Conservation (phyloP, 2,329 filamentous ascomycete species). For the Aspergillus sojae region DNA sequence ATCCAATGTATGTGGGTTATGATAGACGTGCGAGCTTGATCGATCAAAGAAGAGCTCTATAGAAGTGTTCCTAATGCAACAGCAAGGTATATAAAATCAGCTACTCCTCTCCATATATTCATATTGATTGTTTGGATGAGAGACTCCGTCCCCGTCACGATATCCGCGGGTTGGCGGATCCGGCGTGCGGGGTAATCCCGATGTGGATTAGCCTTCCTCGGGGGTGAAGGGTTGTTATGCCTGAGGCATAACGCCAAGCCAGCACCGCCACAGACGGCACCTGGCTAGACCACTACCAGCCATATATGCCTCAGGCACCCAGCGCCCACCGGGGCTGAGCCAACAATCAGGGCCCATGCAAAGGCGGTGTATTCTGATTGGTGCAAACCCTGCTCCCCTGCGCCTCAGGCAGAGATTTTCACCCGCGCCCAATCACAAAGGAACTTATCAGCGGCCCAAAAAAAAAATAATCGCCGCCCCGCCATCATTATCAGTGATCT, state of each 20-base stretch:
- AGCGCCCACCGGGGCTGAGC: not conserved
- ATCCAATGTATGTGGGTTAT: not conserved
- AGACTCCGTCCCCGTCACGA: not conserved
- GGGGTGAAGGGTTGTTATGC: not conserved
- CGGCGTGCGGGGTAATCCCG: slow-evolving; percentile 23
- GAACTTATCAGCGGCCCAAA: slow-evolving; percentile 7
- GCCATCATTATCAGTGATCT: slow-evolving; percentile 12
- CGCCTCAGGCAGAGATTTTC: slow-evolving; percentile 26
- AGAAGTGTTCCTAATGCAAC: no score
- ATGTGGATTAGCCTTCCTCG: slow-evolving; percentile 8
- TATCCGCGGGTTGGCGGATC: slow-evolving; percentile 3
- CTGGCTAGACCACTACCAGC: not conserved
- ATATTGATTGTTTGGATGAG: no score
- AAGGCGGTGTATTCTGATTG: slow-evolving; percentile 11
- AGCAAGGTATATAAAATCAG: no score
- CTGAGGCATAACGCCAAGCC: not conserved
- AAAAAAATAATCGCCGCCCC: slow-evolving; percentile 12
- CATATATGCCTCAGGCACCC: not conserved
- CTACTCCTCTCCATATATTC: no score
- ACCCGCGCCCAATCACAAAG: slow-evolving; percentile 3
- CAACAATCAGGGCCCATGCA: slow-evolving; percentile 9
- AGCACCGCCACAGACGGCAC: not conserved
- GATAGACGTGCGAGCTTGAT: not conserved
- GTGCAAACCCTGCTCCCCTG: not conserved
- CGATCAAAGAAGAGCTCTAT: no score